Base-by-base conservation (phyloP, 345 rosid species). In the Populus simonii region DNA sequence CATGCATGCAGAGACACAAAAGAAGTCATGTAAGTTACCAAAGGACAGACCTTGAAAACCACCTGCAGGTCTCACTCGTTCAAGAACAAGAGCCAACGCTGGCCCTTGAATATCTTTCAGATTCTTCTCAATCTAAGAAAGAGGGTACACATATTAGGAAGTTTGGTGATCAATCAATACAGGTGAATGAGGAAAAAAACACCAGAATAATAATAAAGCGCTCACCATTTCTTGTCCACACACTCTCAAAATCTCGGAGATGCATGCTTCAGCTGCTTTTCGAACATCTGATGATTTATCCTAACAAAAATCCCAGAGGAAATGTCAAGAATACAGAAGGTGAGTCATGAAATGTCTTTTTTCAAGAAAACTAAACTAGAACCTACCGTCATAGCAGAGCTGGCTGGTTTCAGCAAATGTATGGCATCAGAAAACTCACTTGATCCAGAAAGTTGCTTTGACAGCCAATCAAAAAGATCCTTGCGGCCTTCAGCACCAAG, bases 401-500 rank as follows among this genome's bases (percentile, higher is more conserved):
- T 86, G 78, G 94, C 92, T 22, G 98, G 97, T 84, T 91, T 96
- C 77, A 96, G 86, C 78, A 96, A 82, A 75, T 89, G 91, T 35
- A 85, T 90, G 76, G 93, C 99, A 87, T 96, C 99, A 74, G 92
- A 67, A 84, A 91, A 91, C 75, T 92, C 93, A 74, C 71, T 87
- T 77, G 90, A 86, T 79, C 88, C 93, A 81, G 92, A 78, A 62
- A 96, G 93, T 71, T 94, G 97, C 85, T 80, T 94, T 67, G 93
- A 85, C 83, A 91, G 90, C 99, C 99, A 96, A 90, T 96, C 99
- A 89, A 96, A 91, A 72, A 96, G 95, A 86, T 94, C 99, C 87
- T 92, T 96, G 25, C 98, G 98, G 75, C 99, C 99, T 84, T 96
- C 99, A 45, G 93, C 95, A 59, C 99, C 99, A 85, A 96, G 91